These are phyloP conservation scores for Chrysopogon serrulatus DNA, from an alignment of 176 grass and related monocot species.

Conservation along the genomic window DNA sequence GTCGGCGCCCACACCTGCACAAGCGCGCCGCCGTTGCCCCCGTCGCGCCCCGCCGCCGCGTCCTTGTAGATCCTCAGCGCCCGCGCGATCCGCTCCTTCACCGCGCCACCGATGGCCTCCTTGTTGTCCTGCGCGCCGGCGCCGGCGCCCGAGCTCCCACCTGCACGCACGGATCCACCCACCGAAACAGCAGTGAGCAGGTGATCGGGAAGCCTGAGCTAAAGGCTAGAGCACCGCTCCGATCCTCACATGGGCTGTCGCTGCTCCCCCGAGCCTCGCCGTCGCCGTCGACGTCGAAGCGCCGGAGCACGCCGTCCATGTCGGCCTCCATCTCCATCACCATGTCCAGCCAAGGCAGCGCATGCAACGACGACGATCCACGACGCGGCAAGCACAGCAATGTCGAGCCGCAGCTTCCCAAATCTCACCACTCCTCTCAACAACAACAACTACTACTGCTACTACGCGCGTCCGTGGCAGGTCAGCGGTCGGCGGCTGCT, in stretches of 20 bases:
- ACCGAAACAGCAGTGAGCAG: neutral
- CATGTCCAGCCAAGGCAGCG: neutral
- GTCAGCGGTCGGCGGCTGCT: slow-evolving; percentile 4
- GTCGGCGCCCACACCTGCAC: slow-evolving; percentile 90
- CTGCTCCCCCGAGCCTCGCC: neutral
- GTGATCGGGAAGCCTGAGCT: too few species aligned
- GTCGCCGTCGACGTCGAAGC: slow-evolving; percentile 27
- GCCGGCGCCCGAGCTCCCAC: too few species aligned
- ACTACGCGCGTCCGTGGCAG: neutral
- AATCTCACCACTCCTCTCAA: neutral
- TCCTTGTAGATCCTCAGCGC: slow-evolving; percentile 86
- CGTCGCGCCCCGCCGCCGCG: neutral
- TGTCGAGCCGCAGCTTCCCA: slow-evolving; percentile 60
- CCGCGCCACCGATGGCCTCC: neutral
- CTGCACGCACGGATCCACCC: neutral
- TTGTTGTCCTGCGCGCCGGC: neutral
- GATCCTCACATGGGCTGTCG: neutral
- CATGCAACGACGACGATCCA: neutral
- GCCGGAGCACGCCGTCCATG: slow-evolving; percentile 1
- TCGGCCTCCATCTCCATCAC: slow-evolving; percentile 23
- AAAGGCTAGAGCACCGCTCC: neutral
- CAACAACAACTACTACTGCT: too few species aligned
- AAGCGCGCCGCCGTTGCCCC: slow-evolving; percentile 17
- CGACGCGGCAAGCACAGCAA: neutral
- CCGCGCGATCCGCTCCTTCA: slow-evolving; percentile 81